Evolutionary conservation across 2,329 filamentous ascomycete species (phyloP), one percentile per base, ranked within the genome.

Genomic region (Alternaria sp.): DNA sequence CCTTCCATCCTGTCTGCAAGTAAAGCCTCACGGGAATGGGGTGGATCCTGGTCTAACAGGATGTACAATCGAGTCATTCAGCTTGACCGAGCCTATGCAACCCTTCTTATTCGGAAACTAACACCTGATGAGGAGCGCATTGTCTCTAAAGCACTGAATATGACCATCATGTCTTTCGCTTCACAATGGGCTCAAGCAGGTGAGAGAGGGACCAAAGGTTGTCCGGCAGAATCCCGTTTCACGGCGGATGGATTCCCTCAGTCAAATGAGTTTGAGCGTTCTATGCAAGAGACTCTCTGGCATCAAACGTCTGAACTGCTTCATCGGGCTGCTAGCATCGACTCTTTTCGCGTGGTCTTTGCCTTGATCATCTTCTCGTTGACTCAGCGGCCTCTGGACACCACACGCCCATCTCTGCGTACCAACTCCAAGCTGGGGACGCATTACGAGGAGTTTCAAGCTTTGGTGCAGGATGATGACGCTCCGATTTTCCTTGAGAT

Each of bases 111-210:
- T 0, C 68, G 85, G 0, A 80, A 74, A 2, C 70, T 67, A 9
- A 61, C 69, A 0, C 79, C 84, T 54, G 79, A 83, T 30, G 75
- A 75, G 18, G 77, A 62, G 12, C 51, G 56, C 18, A 55, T 77
- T 3, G 82, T 79, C 12, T 77, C 79, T 1, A 80, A 77, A 47
- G 83, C 83, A 2, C 68, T 86, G 7, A 80, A 85, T 48, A 70
- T 82, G 6, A 76, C 79, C 4, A 83, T 85, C 48, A 81, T 85
- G 75, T 81, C 84, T 0, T 86, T 85, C 67, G 82, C 84, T 1
- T 81, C 83, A 0, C 84, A 86, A 57, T 85, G 84, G 82, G 70
- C 72, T 2, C 73, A 73, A 36, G 66, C 66, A 4, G 67, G 69
- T 18, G 57, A 69, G 39, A 57, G 69, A 52, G 67, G 69, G 47